Evolutionary conservation across 108 stramenopile genomes (phyloP).

Genomic region (Craspedostauros australis): DNA sequence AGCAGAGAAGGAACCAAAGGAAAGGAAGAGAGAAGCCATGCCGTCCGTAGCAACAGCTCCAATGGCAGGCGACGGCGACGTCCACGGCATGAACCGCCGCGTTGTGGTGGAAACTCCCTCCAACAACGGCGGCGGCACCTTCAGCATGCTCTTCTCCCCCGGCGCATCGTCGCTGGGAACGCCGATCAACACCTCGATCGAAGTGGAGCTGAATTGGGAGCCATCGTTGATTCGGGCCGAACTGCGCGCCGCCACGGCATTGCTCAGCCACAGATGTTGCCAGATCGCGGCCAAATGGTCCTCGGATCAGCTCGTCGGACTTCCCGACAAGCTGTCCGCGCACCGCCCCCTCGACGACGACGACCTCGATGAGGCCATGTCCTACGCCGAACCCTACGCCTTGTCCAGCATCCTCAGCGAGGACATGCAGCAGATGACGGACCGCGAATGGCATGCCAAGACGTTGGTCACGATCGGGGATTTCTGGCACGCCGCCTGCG

Average conservation of each 20-base stretch:
- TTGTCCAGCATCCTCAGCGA: neutral
- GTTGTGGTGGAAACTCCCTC: too few relatives aligned
- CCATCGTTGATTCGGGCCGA: slow-evolving; percentile 25
- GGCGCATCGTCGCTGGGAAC: slow-evolving; percentile 9
- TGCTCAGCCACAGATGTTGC: slow-evolving; percentile 39
- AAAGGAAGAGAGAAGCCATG: too few relatives aligned
- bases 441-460: slow-evolving; percentile 53
- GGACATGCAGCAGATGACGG: slow-evolving; percentile 12
- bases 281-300: slow-evolving; percentile 80
- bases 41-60: too few relatives aligned
- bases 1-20: too few relatives aligned
- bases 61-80: too few relatives aligned
- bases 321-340: slow-evolving; percentile 11
- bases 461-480: slow-evolving; percentile 72
- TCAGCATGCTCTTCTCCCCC: slow-evolving; percentile 17
- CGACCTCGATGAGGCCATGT: neutral
- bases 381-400: neutral
- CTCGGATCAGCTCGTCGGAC: slow-evolving; percentile 65
- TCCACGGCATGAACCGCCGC: too few relatives aligned
- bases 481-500: slow-evolving; percentile 64
- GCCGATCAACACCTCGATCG: neutral
- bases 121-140: neutral
- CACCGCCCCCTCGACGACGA: neutral
- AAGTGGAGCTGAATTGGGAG: slow-evolving; percentile 41
- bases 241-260: slow-evolving; percentile 22